Conservation (phyloP, 2,329 filamentous ascomycete genomes). For the Raffaelea arxii region DNA sequence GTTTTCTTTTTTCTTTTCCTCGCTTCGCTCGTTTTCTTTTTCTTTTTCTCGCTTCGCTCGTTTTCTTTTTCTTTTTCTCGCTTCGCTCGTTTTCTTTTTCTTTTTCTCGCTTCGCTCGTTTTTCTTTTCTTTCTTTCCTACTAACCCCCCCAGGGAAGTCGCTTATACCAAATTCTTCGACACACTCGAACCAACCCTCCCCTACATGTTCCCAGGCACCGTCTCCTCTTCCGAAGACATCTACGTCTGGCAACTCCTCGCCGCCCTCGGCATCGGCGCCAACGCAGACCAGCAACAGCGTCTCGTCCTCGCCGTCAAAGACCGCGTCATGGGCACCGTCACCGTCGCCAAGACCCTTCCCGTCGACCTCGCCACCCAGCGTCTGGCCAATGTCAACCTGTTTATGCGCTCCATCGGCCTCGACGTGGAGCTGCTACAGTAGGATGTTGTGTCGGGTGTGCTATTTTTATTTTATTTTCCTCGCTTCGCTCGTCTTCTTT, state of each 20-base stretch:
- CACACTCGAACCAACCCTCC: conserved; percentile 70
- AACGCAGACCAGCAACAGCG: conserved; percentile 91
- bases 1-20: conserved; percentile 8
- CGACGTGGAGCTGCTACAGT: conserved; percentile 68
- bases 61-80: too few relatives aligned
- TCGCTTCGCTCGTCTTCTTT: not conserved
- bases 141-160: conserved; percentile 45
- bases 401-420: conserved; percentile 99
- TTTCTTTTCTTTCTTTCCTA: conserved; percentile 18
- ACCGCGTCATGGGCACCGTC: conserved; percentile 94
- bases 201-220: conserved; percentile 82
- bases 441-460: conserved; percentile 4
- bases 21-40: not conserved
- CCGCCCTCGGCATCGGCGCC: conserved; percentile 87
- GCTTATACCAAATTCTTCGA: conserved; percentile 86
- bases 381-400: conserved; percentile 86
- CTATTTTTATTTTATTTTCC: not conserved
- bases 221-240: conserved; percentile 86
- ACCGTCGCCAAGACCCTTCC: conserved; percentile 81
- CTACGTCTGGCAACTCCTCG: conserved; percentile 96
- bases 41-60: too few relatives aligned
- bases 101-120: too few relatives aligned
- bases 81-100: not conserved
- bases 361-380: conserved; percentile 70
- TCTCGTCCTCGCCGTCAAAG: conserved; percentile 91